These are phyloP conservation scores for Tuber microsphaerosporum DNA, from an alignment of 495 filamentous ascomycete genomes.

Conservation along the genomic window DNA sequence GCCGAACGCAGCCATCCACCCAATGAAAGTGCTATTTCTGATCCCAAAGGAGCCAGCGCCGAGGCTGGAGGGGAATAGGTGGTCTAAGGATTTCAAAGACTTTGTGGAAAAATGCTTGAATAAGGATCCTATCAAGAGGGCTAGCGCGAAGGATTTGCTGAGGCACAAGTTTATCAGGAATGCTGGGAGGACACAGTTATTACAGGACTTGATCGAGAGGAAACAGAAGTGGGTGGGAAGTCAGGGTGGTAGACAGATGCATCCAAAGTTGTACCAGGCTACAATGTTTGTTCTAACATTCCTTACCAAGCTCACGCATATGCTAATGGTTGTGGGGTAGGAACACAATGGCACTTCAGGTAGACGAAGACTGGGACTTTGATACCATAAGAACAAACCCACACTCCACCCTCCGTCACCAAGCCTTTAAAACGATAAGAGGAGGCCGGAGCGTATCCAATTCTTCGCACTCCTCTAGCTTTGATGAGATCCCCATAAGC, in stretches of 20 bases:
- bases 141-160: slow-evolving; percentile 78
- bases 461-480: background rate
- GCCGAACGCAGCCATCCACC: slow-evolving; percentile 92
- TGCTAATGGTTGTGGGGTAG: slow-evolving; percentile 20
- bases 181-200: slow-evolving; percentile 81
- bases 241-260: slow-evolving; percentile 46
- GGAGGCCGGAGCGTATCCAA: slow-evolving; percentile 8
- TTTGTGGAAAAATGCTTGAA: slow-evolving; percentile 83
- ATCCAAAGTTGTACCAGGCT: slow-evolving; percentile 38
- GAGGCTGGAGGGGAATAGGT: slow-evolving; percentile 65
- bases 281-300: slow-evolving; percentile 33
- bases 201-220: slow-evolving; percentile 89
- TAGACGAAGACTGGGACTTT: slow-evolving; percentile 39
- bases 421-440: slow-evolving; percentile 22
- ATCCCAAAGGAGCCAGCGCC: slow-evolving; percentile 94
- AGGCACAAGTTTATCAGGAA: slow-evolving; percentile 81
- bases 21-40: slow-evolving; percentile 96
- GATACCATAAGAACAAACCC: slow-evolving; percentile 38
- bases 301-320: background rate
- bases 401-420: slow-evolving; percentile 13
- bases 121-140: slow-evolving; percentile 79
- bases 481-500: slow-evolving; percentile 20
- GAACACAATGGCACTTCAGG: slow-evolving; percentile 20
- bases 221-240: slow-evolving; percentile 75
- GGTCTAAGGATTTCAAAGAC: slow-evolving; percentile 84